phyloP scores from a whole-genome alignment of 129 eudicot species.

The Flaveria sonorensis region DNA sequence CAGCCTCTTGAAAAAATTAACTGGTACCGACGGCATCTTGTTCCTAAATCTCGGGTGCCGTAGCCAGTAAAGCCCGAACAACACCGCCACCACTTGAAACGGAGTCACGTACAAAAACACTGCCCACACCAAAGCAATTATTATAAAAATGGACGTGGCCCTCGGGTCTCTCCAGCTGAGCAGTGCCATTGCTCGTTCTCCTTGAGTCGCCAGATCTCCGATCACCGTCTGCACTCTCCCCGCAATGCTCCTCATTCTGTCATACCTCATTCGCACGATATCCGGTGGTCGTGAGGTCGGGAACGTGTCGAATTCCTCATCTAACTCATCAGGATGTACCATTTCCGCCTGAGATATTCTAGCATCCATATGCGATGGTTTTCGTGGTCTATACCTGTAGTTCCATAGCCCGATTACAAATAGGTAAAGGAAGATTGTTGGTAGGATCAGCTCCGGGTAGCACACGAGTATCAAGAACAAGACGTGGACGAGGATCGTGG shows the following conservation, averaged over 20 bases:
- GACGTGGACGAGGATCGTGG: slow-evolving; percentile 75
- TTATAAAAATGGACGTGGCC: slow-evolving; percentile 81
- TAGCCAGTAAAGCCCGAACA: slow-evolving; percentile 60
- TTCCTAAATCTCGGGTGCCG: slow-evolving; percentile 81
- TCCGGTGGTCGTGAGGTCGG: slow-evolving; percentile 68
- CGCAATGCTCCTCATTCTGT: slow-evolving; percentile 76
- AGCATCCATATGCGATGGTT: slow-evolving; percentile 94
- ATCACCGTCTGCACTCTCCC: slow-evolving; percentile 80
- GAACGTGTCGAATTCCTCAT: slow-evolving; percentile 87
- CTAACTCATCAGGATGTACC: slow-evolving; percentile 70
- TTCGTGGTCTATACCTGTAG: slow-evolving; percentile 70
- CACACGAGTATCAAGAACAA: slow-evolving; percentile 76
- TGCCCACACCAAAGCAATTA: slow-evolving; percentile 68
- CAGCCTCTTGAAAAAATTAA: slow-evolving; percentile 83
- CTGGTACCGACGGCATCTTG: slow-evolving; percentile 80
- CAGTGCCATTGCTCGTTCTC: slow-evolving; percentile 69
- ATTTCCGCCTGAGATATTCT: slow-evolving; percentile 83
- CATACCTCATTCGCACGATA: slow-evolving; percentile 72
- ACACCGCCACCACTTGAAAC: slow-evolving; percentile 69
- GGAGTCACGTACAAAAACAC: slow-evolving; percentile 83
- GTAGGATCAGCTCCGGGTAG: slow-evolving; percentile 83
- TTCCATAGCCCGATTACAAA: slow-evolving; percentile 89
- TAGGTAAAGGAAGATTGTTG: slow-evolving; percentile 84
- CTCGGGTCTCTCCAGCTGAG: slow-evolving; percentile 95
- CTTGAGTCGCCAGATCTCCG: slow-evolving; percentile 85